These are phyloP conservation scores for Pythium diclinum DNA, from an alignment of 352 stramenopile species.

Conservation along the genomic window DNA sequence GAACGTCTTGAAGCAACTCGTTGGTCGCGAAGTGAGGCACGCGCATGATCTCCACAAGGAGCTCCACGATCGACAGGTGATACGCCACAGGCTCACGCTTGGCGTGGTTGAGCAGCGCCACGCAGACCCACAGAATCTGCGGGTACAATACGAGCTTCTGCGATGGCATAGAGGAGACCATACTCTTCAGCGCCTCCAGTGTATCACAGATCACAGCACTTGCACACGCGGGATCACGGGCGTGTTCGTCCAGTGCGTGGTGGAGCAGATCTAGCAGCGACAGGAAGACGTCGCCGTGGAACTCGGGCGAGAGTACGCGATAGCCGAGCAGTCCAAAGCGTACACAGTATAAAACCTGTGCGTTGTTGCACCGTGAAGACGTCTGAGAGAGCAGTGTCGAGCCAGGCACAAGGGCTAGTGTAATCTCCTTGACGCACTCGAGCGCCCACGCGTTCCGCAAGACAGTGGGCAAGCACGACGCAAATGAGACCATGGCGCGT, in stretches of 20 bases:
- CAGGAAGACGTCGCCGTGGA: slow-evolving; percentile 62
- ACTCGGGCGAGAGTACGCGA: slow-evolving; percentile 39
- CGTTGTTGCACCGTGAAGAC: slow-evolving; percentile 28
- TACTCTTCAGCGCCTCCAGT: slow-evolving; percentile 34
- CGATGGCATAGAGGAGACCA: slow-evolving; percentile 48
- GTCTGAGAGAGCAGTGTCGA: slow-evolving; percentile 24
- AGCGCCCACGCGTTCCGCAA: slow-evolving; percentile 47
- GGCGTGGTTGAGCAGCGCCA: slow-evolving; percentile 66
- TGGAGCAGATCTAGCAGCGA: slow-evolving; percentile 54
- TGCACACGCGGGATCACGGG: slow-evolving; percentile 13
- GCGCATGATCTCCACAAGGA: slow-evolving; percentile 43
- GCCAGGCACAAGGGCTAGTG: slow-evolving; percentile 35
- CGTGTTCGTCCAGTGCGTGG: slow-evolving; percentile 39
- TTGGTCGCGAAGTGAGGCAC: slow-evolving; percentile 49
- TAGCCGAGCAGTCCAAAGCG: slow-evolving; percentile 59
- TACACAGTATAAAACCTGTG: slow-evolving; percentile 33
- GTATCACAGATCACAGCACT: slow-evolving; percentile 45
- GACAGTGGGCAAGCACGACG: slow-evolving; percentile 28
- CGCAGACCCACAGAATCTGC: slow-evolving; percentile 69
- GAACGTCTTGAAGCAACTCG: slow-evolving; percentile 39
- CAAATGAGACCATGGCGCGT: slow-evolving; percentile 20
- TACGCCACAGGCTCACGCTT: slow-evolving; percentile 22
- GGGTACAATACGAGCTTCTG: slow-evolving; percentile 63
- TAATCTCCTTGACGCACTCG: slow-evolving; percentile 57
- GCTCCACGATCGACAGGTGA: slow-evolving; percentile 27